Evolutionary conservation across 345 rosid species (phyloP), one percentile per base, ranked within the genome.

Genomic region (Populus nigra): DNA sequence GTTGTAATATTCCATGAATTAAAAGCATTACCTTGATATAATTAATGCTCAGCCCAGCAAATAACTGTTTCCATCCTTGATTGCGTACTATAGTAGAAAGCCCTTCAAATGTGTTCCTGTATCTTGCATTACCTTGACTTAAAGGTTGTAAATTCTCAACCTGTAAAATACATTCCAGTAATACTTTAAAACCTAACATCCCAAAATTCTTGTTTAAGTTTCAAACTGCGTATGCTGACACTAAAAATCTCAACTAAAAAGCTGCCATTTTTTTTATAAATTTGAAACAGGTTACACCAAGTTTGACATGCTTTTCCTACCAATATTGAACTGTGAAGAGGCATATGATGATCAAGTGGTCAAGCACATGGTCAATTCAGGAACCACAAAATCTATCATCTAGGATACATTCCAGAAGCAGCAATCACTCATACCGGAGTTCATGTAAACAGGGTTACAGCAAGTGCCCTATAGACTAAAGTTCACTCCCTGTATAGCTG

Each of bases 21-120:
- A 18, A 68, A 63, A 17, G 18, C 16, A 39, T 65, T 84, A 92
- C 99, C 96, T 96, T 96, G 27, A 91, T 88, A 82, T 96, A 96
- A 83, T 96, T 96, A 77, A 92, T 92, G 89, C 98, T 96, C 73
- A 96, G 81, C 69, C 99, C 99, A 12, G 99, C 97, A 87, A 96
- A 96, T 80, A 96, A 77, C 87, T 96, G 99, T 76, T 83, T 89
- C 96, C 96, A 96, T 45, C 99, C 99, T 81, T 96, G 99, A 76
- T 81, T 92, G 70, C 87, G 84, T 72, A 81, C 86, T 50, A 93
- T 92, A 27, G 88, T 82, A 57, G 84, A 84, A 67, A 95, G 93
- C 61, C 97, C 97, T 11, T 92, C 91, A 76, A 79, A 73, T 6
- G 98, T 87, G 91, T 87, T 92, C 81, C 79, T 87, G 86, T 88